Percentiles rank a stretch among this genome's conserved stretches.
phyloP scores from a whole-genome alignment of 345 rosid species.

The Kernera saxatilis region DNA sequence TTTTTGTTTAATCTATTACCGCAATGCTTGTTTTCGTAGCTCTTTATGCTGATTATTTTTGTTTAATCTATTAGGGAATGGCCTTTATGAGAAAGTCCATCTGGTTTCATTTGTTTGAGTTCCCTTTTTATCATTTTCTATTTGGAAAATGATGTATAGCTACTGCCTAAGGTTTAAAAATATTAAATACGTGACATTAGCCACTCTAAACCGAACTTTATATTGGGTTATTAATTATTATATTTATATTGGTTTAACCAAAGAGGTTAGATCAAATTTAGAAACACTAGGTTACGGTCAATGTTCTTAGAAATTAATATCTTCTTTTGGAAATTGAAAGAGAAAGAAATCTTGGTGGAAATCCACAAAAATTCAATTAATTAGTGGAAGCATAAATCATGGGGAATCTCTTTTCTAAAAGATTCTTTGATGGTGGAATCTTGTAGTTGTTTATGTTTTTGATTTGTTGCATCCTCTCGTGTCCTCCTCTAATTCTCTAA shows the following conservation, averaged over 20 bases:
- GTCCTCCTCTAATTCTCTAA: conserved; percentile 12
- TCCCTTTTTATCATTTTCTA: not conserved
- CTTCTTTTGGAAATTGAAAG: conserved; percentile 1
- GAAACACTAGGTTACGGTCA: conserved; percentile 11
- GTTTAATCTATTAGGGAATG: not conserved
- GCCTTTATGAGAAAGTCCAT: not conserved
- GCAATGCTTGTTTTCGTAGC: not conserved
- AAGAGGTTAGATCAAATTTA: not conserved
- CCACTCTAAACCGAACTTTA: not conserved
- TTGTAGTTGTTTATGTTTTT: conserved; percentile 18
- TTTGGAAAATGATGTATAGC: not conserved
- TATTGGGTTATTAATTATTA: not conserved
- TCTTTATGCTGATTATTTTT: not conserved
- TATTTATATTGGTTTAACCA: not conserved
- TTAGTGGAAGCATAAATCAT: conserved; percentile 29
- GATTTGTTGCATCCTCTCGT: conserved; percentile 26
- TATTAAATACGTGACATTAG: not conserved
- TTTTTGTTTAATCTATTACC: too few species aligned
- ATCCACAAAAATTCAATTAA: conserved; percentile 24
- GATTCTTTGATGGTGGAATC: conserved; percentile 22
- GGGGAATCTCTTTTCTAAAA: conserved; percentile 26
- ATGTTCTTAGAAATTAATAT: conserved; percentile 2
- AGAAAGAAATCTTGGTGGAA: conserved; percentile 23
- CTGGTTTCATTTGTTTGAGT: not conserved
- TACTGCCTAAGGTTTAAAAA: not conserved